These are phyloP conservation scores for Wickerhamiella alocasiicola DNA, from an alignment of 805 yeast species.

Conservation along the genomic window DNA sequence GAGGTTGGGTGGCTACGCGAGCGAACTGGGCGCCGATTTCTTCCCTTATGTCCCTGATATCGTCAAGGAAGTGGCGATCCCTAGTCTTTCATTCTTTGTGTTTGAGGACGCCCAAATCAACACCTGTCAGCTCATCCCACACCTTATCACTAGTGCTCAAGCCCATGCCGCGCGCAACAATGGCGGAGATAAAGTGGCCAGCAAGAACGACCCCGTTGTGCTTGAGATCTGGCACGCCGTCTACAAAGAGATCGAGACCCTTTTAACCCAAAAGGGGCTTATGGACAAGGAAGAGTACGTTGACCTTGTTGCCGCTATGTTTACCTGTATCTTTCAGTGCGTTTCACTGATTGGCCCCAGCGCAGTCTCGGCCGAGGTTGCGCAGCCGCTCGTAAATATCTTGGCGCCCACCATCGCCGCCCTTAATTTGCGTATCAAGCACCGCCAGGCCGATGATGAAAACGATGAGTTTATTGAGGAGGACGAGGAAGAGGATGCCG, in stretches of 20 bases:
- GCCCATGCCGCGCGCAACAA: conserved; percentile 42
- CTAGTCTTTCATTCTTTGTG: conserved; percentile 79
- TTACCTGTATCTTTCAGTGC: conserved; percentile 55
- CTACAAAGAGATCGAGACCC: conserved; percentile 35
- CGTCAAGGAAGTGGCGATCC: conserved; percentile 65
- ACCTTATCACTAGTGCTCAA: conserved; percentile 52
- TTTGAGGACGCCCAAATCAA: conserved; percentile 90
- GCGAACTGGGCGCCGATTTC: conserved; percentile 68
- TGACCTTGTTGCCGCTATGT: conserved; percentile 68
- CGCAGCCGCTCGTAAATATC: conserved; percentile 45
- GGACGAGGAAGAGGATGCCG: conserved; percentile 64
- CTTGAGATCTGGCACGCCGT: conserved; percentile 60
- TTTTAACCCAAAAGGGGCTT: too few relatives aligned
- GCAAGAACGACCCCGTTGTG: conserved; percentile 36
- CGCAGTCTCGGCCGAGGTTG: conserved; percentile 36
- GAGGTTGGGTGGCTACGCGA: conserved; percentile 69
- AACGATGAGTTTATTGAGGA: conserved; percentile 79
- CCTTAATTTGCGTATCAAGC: conserved; percentile 56
- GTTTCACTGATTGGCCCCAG: conserved; percentile 55
- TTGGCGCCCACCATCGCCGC: conserved; percentile 50
- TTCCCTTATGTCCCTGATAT: conserved; percentile 72
- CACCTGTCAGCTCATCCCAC: conserved; percentile 77
- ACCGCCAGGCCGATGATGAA: conserved; percentile 25
- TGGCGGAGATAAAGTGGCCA: conserved; percentile 30
- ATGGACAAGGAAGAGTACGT: conserved; percentile 61